Evolutionary conservation across 192 early-diverging fungal genomes (phyloP).

Genomic region (Entomortierella lignicola): DNA sequence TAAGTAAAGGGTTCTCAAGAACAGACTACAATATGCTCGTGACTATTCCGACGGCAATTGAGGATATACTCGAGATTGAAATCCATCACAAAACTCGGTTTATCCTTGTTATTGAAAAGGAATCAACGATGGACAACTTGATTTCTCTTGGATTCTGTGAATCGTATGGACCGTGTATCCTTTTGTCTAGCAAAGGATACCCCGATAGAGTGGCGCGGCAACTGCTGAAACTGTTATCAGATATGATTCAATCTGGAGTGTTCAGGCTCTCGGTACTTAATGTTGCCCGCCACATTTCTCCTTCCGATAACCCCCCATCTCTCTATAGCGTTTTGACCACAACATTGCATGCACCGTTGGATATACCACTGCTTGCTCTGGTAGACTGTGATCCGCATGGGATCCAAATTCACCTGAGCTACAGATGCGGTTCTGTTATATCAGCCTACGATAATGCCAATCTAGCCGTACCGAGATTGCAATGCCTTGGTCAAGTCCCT

Average conservation of each 20-base stretch:
- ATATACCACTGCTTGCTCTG: conserved; percentile 32
- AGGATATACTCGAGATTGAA: conserved; percentile 30
- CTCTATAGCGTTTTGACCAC: too few relatives aligned
- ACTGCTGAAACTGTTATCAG: conserved; percentile 12
- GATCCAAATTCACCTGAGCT: conserved; percentile 30
- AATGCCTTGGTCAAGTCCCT: conserved; percentile 33
- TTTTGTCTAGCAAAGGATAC: conserved; percentile 48
- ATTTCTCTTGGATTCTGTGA: conserved; percentile 32
- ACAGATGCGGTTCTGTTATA: conserved; percentile 37
- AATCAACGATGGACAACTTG: conserved; percentile 28
- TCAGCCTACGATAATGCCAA: conserved; percentile 46
- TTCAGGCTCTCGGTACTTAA: background rate
- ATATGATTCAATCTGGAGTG: conserved; percentile 22
- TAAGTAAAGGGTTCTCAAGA: background rate
- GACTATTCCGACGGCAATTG: conserved; percentile 12
- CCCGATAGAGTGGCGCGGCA: conserved; percentile 23
- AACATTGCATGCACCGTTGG: background rate
- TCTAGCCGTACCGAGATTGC: conserved; percentile 24
- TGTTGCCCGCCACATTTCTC: too few relatives aligned
- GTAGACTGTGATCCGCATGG: conserved; percentile 48
- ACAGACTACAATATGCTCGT: conserved; percentile 38
- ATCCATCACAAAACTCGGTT: conserved; percentile 34
- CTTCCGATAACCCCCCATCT: too few relatives aligned
- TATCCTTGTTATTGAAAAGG: conserved; percentile 43
- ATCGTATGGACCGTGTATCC: conserved; percentile 32